phyloP scores from a whole-genome alignment of 495 filamentous ascomycete genomes.

The Penicillium manginii region DNA sequence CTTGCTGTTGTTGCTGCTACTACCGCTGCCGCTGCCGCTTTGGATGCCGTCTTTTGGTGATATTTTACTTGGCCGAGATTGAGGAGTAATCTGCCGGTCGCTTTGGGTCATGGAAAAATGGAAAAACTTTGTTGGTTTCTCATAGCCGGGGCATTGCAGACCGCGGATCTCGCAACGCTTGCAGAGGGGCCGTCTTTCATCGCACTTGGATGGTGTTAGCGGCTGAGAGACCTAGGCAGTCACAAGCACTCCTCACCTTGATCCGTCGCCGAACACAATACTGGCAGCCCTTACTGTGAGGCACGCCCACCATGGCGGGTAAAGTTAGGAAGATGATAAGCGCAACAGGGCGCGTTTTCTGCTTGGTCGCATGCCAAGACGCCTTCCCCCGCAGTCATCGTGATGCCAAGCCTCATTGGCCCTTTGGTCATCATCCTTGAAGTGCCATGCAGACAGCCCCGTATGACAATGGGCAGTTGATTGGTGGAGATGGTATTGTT shows the following conservation, averaged over 20 bases:
- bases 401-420: not conserved
- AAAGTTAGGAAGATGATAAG: not conserved
- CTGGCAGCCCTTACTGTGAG: constrained; percentile 41
- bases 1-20: not conserved
- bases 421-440: too few relatives aligned
- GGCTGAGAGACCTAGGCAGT: not conserved
- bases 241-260: constrained; percentile 25
- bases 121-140: constrained; percentile 24
- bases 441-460: too few relatives aligned
- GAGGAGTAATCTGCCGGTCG: not conserved
- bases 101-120: constrained; percentile 5
- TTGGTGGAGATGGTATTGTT: too few relatives aligned
- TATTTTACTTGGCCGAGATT: not conserved
- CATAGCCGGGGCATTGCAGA: constrained; percentile 36
- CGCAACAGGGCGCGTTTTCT: not conserved
- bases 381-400: not conserved
- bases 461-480: too few relatives aligned
- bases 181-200: constrained; percentile 30
- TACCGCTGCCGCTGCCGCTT: too few relatives aligned
- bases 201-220: constrained; percentile 26
- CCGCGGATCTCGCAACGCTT: constrained; percentile 31
- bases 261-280: constrained; percentile 37
- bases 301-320: constrained; percentile 45
- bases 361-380: not conserved
- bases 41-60: not conserved